Conservation (phyloP, 2,329 filamentous ascomycete species). For the Aureobasidium sp. region DNA sequence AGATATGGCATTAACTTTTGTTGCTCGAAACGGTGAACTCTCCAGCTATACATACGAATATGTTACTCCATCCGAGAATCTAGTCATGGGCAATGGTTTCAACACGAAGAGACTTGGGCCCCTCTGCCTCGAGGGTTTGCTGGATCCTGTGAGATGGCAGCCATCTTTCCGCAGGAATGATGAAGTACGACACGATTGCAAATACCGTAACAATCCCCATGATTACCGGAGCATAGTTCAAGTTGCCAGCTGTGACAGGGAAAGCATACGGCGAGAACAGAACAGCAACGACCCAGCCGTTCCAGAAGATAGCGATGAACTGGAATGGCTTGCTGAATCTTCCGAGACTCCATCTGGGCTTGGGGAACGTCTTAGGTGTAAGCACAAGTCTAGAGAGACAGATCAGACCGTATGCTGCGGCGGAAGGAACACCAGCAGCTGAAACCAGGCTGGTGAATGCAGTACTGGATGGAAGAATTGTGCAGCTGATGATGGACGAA, state of each 20-base stretch:
- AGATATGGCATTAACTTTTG: neutral
- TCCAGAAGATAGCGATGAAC: slow-evolving; percentile 30
- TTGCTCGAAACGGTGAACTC: neutral
- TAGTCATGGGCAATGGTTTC: neutral
- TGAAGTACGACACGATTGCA: slow-evolving; percentile 25
- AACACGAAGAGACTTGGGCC: neutral
- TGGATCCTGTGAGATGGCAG: slow-evolving; percentile 18
- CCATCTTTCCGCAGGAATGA: slow-evolving; percentile 30
- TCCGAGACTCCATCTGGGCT: slow-evolving; percentile 28
- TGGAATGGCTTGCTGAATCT: slow-evolving; percentile 28
- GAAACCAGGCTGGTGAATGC: slow-evolving; percentile 31
- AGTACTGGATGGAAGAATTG: slow-evolving; percentile 45
- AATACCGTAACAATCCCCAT: slow-evolving; percentile 31
- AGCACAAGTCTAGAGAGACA: slow-evolving; percentile 29
- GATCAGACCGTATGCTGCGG: slow-evolving; percentile 36
- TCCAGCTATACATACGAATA: neutral
- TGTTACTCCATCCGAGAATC: neutral
- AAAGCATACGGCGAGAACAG: slow-evolving; percentile 31
- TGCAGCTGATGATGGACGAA: slow-evolving; percentile 49
- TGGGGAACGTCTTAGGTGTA: slow-evolving; percentile 28
- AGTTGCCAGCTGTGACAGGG: slow-evolving; percentile 24
- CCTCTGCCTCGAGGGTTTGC: slow-evolving; percentile 3
- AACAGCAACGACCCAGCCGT: slow-evolving; percentile 28
- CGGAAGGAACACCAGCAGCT: slow-evolving; percentile 32
- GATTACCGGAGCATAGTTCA: slow-evolving; percentile 31